Evolutionary conservation across 768 basidiomycete genomes (phyloP), one percentile per base, ranked within the genome.

Genomic region (Boletus reticuloceps): DNA sequence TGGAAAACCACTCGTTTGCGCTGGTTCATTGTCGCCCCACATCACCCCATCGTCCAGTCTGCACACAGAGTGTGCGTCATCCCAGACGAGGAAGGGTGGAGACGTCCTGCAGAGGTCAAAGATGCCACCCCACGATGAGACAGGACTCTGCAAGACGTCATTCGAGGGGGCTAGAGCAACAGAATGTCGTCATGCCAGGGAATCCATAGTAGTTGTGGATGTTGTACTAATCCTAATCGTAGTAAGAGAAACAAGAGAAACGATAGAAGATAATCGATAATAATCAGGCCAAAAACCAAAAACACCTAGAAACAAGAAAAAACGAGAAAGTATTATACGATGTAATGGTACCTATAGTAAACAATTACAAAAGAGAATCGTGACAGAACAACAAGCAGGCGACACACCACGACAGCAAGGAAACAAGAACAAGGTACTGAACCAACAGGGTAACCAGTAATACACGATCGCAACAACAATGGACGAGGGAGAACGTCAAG

Each of bases 1-100:
- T 4, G 12, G 19, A 47, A 67, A 71, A 74, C 81, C 77, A 78
- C 76, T 83, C 76, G 74, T 74, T 72, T 74, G 77, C 77, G 76
- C 74, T 69, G 59, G 53, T 58, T 68, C 69, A 13, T 32, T 69
- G 4, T 69, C 27, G 63, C 62, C 66, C 62, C 50, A 39, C 36
- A 36, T 16, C 36, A 39, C 38, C 40, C 11, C 27, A 27, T 27
- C 39, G 38, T 44, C 58, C 31, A 19, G 51, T 62, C 66, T 27
- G 47, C 54, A 56, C 50, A 22, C 22, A 22, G 22, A 20, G 47
- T 22, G 40, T 52, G 50, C 58, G 7, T 68, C 66, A 19, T 70
- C 56, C 67, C 57, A 49, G 51, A 60, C 54, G 42, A 38, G 37
- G 46, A 40, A n/a, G 19, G 36, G 32, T 10, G 19, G 17, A 16